Conservation (phyloP, 805 yeast species). For the Alloascoidea africana region DNA sequence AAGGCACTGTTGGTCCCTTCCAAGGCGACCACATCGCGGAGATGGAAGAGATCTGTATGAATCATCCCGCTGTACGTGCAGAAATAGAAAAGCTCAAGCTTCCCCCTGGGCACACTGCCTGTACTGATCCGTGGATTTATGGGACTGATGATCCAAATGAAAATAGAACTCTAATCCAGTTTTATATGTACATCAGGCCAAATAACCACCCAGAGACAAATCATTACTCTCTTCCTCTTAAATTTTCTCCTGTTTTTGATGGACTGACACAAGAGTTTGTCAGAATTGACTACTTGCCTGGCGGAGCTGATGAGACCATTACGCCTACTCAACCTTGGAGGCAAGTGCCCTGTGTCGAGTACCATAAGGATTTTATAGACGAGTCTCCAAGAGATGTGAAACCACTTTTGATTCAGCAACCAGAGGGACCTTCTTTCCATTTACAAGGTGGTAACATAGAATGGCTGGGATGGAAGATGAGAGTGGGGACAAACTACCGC, state of each 20-base stretch:
- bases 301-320: constrained; percentile 45
- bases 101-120: constrained; percentile 37
- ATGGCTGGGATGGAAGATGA: constrained; percentile 82
- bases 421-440: constrained; percentile 66
- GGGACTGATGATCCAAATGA: constrained; percentile 58
- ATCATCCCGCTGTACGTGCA: constrained; percentile 43
- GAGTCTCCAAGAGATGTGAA: constrained; percentile 40
- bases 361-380: constrained; percentile 56
- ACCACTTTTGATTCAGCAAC: constrained; percentile 28
- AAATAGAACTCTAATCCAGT: constrained; percentile 30
- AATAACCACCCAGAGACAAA: constrained; percentile 52
- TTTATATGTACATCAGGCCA: constrained; percentile 56
- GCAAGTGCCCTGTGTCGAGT: constrained; percentile 46
- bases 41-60: constrained; percentile 32
- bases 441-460: constrained; percentile 36
- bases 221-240: constrained; percentile 62
- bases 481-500: constrained; percentile 54
- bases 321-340: constrained; percentile 45
- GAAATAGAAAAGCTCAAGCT: constrained; percentile 55
- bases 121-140: constrained; percentile 72
- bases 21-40: constrained; percentile 47
- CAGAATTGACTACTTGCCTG: constrained; percentile 62
- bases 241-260: constrained; percentile 65
- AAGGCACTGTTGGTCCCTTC: constrained; percentile 52
- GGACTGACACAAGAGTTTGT: constrained; percentile 42